phyloP scores from a whole-genome alignment of 140 eudicot species.

The Anethum foeniculum region DNA sequence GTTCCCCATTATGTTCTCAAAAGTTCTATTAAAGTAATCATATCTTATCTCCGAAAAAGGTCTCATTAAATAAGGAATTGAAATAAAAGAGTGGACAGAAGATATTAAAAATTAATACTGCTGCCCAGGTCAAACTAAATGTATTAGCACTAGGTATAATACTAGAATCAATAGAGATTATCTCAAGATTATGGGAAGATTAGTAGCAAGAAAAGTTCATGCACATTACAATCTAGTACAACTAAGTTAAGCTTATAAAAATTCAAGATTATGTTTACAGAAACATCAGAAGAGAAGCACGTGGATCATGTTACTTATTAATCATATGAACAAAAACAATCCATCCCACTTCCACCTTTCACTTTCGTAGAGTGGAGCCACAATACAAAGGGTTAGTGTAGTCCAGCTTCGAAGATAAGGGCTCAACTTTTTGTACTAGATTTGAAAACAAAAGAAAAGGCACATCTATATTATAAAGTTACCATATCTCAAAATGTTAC shows the following conservation, averaged over 20 bases:
- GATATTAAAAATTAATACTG: background rate
- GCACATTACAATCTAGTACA: background rate
- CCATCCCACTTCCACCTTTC: conserved; percentile 11
- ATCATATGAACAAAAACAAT: background rate
- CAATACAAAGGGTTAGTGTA: conserved; percentile 6
- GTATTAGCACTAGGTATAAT: background rate
- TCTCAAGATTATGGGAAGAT: conserved; percentile 9
- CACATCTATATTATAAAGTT: background rate
- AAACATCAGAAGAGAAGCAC: conserved; percentile 5
- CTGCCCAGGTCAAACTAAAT: background rate
- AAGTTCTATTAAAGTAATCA: background rate
- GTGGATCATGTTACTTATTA: background rate
- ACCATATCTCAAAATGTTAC: background rate
- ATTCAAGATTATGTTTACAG: background rate
- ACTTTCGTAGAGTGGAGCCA: conserved; percentile 11
- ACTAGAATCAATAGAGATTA: conserved; percentile 1
- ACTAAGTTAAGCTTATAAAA: background rate
- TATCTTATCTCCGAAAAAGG: background rate
- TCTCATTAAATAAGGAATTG: background rate
- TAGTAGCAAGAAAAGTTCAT: background rate
- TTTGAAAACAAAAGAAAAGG: background rate
- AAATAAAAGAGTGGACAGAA: background rate
- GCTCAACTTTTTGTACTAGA: background rate
- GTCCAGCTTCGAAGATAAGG: conserved; percentile 10
- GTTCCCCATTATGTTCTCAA: background rate